Base-by-base conservation (phyloP, 2,329 filamentous ascomycete genomes). In the Exophiala sp. region DNA sequence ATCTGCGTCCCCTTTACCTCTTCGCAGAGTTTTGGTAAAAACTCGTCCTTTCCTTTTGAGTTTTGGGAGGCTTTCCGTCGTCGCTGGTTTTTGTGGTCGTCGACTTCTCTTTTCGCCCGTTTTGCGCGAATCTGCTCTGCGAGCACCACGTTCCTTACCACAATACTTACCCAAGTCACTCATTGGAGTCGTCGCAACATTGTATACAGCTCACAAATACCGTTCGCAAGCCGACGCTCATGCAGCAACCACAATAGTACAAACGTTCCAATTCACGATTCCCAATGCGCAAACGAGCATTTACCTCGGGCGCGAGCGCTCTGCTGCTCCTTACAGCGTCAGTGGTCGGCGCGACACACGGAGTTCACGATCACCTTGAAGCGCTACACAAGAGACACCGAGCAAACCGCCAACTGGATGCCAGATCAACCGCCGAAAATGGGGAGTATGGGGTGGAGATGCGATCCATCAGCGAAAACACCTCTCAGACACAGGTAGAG, bases 281-380 rank as follows among this genome's bases (percentile, higher is more conserved):
- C n/a, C 20, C 51, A 65, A 55, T 63, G 61, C 61, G 59, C 29
- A 51, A 54, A 48, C 56, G 53, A 50, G 62, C 54, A n/a, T 53
- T 66, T 50, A 62, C 66, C n/a, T 62, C 65, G 52, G 57, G 65
- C 58, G 65, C 69, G 16, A 65, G 64, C 35, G 68, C 67, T 55
- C 64, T 73, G 45, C 59, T 74, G 40, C 64, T 69, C n/a, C 63
- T 74, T 54, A 59, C 70, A 53, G 67, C 68, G 42, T 62, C 69
- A 18, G 64, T 65, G 40, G 58, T 60, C 34, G 56, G 58, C 24
- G 65, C 63, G 24, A 61, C 65, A 38, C 64, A 65, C 40, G 59
- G 60, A 12, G 39, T 53, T 34, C 64, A 66, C 47, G 58, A 62
- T 9, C 64, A 66, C 20, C 67, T 73, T 49, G 71, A 70, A 32